These are phyloP conservation scores for Aphanomyces astaci DNA, from an alignment of 352 stramenopile species.

Conservation along the genomic window DNA sequence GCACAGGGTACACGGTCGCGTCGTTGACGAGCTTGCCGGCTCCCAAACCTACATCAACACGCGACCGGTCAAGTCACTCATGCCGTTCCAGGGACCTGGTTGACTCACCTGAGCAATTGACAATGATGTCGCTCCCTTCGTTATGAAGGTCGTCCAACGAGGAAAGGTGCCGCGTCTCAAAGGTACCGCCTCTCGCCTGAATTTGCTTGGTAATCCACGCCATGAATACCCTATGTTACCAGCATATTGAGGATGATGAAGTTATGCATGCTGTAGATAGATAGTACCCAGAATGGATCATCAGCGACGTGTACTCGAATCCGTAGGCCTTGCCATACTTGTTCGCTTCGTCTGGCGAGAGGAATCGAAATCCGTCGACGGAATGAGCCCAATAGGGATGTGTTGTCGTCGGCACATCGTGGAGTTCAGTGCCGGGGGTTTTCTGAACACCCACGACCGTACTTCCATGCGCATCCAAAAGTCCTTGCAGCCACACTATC, in stretches of 20 bases:
- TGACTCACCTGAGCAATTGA: constrained; percentile 49
- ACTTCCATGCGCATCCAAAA: constrained; percentile 32
- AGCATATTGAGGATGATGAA: constrained; percentile 12
- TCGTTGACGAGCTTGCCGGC: constrained; percentile 41
- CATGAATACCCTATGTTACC: constrained; percentile 44
- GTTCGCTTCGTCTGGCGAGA: constrained; percentile 35
- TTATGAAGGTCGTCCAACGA: constrained; percentile 34
- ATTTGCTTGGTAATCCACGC: constrained; percentile 42
- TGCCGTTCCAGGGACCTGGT: neutral
- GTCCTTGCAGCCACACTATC: constrained; percentile 45
- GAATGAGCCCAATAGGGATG: constrained; percentile 65
- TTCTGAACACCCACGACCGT: constrained; percentile 45
- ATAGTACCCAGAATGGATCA: constrained; percentile 22
- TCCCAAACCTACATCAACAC: constrained; percentile 33
- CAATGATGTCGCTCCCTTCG: constrained; percentile 41
- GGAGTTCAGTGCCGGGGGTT: constrained; percentile 37
- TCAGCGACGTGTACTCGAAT: constrained; percentile 46
- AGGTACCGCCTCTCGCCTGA: constrained; percentile 33
- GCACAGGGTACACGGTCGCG: constrained; percentile 42
- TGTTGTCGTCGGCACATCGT: constrained; percentile 12
- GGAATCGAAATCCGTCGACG: constrained; percentile 45
- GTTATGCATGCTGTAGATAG: neutral
- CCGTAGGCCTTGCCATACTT: constrained; percentile 38
- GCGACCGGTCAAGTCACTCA: neutral
- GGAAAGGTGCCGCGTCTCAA: constrained; percentile 39